Base-by-base conservation (phyloP, 23 red algal species). In the Gracilariopsis chorda region DNA sequence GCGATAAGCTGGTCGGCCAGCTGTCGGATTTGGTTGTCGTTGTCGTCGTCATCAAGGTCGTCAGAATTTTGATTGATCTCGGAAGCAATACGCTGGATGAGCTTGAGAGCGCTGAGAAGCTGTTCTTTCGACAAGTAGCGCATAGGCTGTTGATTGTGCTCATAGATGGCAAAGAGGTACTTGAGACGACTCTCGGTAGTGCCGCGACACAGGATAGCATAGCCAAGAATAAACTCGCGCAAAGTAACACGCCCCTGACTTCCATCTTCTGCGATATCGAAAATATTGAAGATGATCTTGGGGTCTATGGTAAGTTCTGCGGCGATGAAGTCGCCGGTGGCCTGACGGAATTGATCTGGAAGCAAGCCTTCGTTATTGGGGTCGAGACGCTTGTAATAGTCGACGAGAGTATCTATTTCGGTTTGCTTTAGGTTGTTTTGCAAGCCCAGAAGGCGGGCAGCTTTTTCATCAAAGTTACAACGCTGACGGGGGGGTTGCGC, bases 211-310 rank as follows among this genome's bases (percentile, higher is more conserved):
- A 96, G 86, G 4, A 96, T 78, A 0, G 94, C 83, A 79, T 90
- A 96, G 2, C 94, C 94, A 33, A 88, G 82, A 47, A 96, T 86
- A 46, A 96, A 96, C 36, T 96, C 94, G 24, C 84, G 83, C 25
- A 96, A 74, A 23, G 94, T 84, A 27, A 96, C 67, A 42, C 83
- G 69, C 3, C 83, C 83, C 19, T 34, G 57, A 21, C 75, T 47
- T 3, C 64, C 93, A 33, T 37, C 85, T 9, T 89, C 43, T 10
- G 59, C 65, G 14, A 36, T 83, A 65, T 95, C 85, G 77, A 95
- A 95, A 65, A 95, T 82, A 35, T 81, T 83, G 51, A 90, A 95
- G 30, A 95, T 65, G 7, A 82, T 29, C 23, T 65, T 80, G 24
- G 88, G 88, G 37, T 91, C 75, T 56, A 82, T 73, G 58, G 88